Conservation (phyloP, 2,329 filamentous ascomycete species). For the Ophiostoma piceae region DNA sequence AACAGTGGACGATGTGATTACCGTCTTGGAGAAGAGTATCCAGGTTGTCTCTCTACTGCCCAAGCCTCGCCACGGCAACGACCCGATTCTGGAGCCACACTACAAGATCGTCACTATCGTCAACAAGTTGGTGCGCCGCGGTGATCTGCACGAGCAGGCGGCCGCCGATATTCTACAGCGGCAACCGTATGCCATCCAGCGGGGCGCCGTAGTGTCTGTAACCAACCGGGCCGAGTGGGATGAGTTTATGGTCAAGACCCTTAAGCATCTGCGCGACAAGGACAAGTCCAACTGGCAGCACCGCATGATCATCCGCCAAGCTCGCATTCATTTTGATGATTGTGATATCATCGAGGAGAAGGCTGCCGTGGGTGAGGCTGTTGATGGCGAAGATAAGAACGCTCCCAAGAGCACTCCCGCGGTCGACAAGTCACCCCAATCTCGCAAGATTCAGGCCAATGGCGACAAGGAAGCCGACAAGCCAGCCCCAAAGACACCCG, state of each 20-base stretch:
- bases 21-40: constrained; percentile 48
- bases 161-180: constrained; percentile 50
- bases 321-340: constrained; percentile 47
- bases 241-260: constrained; percentile 47
- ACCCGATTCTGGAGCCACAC: constrained; percentile 83
- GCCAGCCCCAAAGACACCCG: background rate
- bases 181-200: constrained; percentile 50
- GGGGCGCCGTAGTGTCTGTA: constrained; percentile 42
- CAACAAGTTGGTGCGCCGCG: constrained; percentile 68
- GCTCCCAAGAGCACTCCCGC: background rate
- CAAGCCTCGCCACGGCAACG: constrained; percentile 54
- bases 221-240: constrained; percentile 61
- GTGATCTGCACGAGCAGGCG: constrained; percentile 44
- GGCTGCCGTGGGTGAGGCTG: background rate
- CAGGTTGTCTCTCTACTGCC: constrained; percentile 47
- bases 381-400: background rate
- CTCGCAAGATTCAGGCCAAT: background rate
- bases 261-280: constrained; percentile 55
- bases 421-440: background rate
- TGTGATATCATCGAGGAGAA: constrained; percentile 19
- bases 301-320: constrained; percentile 74
- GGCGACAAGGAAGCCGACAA: constrained; percentile 1
- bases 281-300: constrained; percentile 97
- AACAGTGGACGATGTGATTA: constrained; percentile 41
- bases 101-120: constrained; percentile 82